phyloP scores from a whole-genome alignment of 352 stramenopile species.

The Globisporangium lucens region DNA sequence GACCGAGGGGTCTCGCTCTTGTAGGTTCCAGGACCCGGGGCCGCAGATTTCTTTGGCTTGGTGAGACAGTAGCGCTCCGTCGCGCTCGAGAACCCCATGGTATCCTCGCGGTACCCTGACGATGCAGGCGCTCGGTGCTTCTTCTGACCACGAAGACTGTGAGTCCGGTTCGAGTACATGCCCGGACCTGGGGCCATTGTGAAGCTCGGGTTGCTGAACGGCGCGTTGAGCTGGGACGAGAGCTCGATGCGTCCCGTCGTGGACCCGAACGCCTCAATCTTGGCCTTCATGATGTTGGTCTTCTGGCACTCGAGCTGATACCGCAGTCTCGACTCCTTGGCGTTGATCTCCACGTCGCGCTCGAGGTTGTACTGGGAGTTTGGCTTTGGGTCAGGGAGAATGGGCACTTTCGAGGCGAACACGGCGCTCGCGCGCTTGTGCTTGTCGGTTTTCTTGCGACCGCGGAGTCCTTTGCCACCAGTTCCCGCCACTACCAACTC shows the following conservation, averaged over 20 bases:
- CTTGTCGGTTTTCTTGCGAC: conserved; percentile 12
- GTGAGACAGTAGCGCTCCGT: conserved; percentile 61
- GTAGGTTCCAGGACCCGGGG: conserved; percentile 53
- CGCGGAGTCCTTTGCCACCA: not conserved
- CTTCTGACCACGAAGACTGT: conserved; percentile 13
- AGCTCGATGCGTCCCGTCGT: conserved; percentile 54
- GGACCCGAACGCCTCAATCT: conserved; percentile 70
- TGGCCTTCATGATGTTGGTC: conserved; percentile 21
- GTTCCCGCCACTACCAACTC: not conserved
- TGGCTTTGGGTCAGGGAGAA: conserved; percentile 44
- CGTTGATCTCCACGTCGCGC: conserved; percentile 54
- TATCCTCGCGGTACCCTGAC: conserved; percentile 30
- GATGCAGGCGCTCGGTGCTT: conserved; percentile 8
- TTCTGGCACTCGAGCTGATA: conserved; percentile 29
- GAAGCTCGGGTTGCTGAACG: conserved; percentile 58
- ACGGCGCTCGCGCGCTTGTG: conserved; percentile 49
- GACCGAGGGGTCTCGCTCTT: conserved; percentile 62
- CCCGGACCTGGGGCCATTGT: conserved; percentile 56
- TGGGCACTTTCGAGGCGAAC: conserved; percentile 75
- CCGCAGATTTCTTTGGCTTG: conserved; percentile 30
- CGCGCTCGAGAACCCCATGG: conserved; percentile 64
- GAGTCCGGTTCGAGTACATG: conserved; percentile 34
- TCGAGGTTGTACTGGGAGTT: conserved; percentile 49
- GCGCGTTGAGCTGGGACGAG: conserved; percentile 49
- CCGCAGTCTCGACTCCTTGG: conserved; percentile 45